Evolutionary conservation across 2,329 filamentous ascomycete genomes (phyloP).

Genomic region (Orbilia quercus): DNA sequence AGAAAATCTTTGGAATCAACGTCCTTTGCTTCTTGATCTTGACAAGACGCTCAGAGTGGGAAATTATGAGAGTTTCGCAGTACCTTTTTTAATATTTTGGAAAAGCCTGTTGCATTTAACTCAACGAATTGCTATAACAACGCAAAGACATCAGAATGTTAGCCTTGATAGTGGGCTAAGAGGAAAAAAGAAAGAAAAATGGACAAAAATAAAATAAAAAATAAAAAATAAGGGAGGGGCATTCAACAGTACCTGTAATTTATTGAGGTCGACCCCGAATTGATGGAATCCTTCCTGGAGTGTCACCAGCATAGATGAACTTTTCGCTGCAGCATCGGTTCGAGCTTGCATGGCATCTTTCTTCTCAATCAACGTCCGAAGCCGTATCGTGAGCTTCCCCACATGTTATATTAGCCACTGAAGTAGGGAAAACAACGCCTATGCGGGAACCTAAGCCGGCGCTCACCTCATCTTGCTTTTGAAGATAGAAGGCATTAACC

Average conservation of each 20-base stretch:
- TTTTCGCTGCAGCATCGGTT: constrained; percentile 78
- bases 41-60: constrained; percentile 19
- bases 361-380: constrained; percentile 93
- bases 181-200: constrained; percentile 15
- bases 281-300: constrained; percentile 97
- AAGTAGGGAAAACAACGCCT: constrained; percentile 9
- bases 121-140: constrained; percentile 86
- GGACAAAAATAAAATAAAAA: neutral
- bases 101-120: constrained; percentile 96
- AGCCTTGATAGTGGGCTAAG: neutral
- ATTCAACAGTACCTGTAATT: constrained; percentile 72
- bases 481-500: constrained; percentile 96
- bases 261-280: constrained; percentile 95
- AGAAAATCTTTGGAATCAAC: constrained; percentile 44
- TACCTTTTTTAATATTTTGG: constrained; percentile 97
- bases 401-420: constrained; percentile 29
- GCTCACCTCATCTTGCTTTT: constrained; percentile 93
- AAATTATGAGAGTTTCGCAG: constrained; percentile 53
- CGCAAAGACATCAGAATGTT: constrained; percentile 9
- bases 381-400: constrained; percentile 84
- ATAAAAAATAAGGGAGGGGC: neutral
- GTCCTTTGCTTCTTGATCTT: constrained; percentile 22
- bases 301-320: constrained; percentile 92
- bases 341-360: constrained; percentile 89
- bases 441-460: constrained; percentile 45